Percentiles rank a stretch among this genome's conserved stretches.
phyloP scores from a whole-genome alignment of 1,284 basidiomycete genomes.

The Melampsora americana region DNA sequence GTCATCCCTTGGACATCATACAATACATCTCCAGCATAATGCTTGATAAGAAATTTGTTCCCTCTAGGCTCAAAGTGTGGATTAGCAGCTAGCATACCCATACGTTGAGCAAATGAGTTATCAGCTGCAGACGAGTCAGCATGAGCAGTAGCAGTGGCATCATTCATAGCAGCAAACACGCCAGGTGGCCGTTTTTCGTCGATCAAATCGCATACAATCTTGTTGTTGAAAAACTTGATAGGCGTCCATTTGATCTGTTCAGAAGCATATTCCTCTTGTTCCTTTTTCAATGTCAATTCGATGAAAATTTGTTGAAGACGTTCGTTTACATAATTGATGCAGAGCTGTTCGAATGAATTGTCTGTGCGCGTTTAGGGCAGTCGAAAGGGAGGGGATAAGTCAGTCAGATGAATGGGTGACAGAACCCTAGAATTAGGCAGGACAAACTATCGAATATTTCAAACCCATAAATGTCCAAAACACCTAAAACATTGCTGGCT shows the following conservation, averaged over 20 bases:
- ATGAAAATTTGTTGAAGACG: constrained; percentile 94
- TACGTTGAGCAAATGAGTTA: constrained; percentile 92
- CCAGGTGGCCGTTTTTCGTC: constrained; percentile 94
- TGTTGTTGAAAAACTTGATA: constrained; percentile 96
- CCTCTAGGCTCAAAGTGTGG: constrained; percentile 90
- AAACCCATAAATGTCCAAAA: constrained; percentile 83
- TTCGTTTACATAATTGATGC: constrained; percentile 99
- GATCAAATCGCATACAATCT: constrained; percentile 93
- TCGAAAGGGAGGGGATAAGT: constrained; percentile 50
- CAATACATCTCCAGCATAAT: constrained; percentile 98
- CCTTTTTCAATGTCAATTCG: constrained; percentile 95
- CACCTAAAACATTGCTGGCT: constrained; percentile 84
- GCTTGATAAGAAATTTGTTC: constrained; percentile 81
- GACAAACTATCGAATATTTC: constrained; percentile 49
- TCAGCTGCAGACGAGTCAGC: constrained; percentile 95
- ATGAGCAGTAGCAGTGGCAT: constrained; percentile 96
- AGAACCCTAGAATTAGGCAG: constrained; percentile 89
- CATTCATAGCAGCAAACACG: constrained; percentile 95
- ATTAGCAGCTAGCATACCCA: constrained; percentile 64
- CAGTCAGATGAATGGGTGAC: background rate
- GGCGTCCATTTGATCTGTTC: constrained; percentile 99
- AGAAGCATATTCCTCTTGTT: constrained; percentile 97
- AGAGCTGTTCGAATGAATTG: constrained; percentile 98
- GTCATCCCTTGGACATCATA: constrained; percentile 98
- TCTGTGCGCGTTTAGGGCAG: constrained; percentile 57